Base-by-base conservation (phyloP, 2,329 filamentous ascomycete species). In the Alternaria longipes region DNA sequence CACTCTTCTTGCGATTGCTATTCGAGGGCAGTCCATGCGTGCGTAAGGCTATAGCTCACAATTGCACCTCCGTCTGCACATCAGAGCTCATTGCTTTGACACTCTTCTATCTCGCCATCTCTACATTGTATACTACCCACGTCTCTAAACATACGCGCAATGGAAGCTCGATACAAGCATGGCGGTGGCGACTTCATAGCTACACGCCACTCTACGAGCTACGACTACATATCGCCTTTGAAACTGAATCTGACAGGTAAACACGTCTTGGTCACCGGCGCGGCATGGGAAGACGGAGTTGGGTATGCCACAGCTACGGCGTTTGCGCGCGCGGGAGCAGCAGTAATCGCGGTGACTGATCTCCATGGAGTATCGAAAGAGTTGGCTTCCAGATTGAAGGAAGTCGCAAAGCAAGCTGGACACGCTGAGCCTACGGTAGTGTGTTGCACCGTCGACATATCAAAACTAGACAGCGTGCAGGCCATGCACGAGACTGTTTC, bases 271-370 rank as follows among this genome's bases (percentile, higher is more conserved):
- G 26, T 64, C 34, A 64, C 61, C 3, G 61, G 61, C 34, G 47
- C 61, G 22, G 61, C 61, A 28, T 61, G 22, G n/a, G 61, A 61
- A 45, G 50, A 62, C 22, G 61, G 61, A 4, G 50, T 64, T 22
- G 61, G 61, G 8, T 63, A 61, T 50, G 61, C 61, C 12, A 63
- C 58, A 54, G 61, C 61, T 28, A 61, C 28, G 4, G 61, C 61
- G 4, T 63, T 63, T 30, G 61, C 61, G 12, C 54, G 61, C 18
- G 61, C 61, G 32, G 61, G 61, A 8, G 61, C 57, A 24, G 52
- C 57, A 24, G 52, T 45, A 24, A 61, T 63, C 14, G 61, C 46
- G 32, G 16, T 63, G 5, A 36, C 34, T 34, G 46, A 58, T 44
- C 20, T 63, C 14, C 49, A 63, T 32, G 44, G 42, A 28, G 46